Evolutionary conservation across 106 monocot species (phyloP).

Genomic region (Allium cepa): DNA sequence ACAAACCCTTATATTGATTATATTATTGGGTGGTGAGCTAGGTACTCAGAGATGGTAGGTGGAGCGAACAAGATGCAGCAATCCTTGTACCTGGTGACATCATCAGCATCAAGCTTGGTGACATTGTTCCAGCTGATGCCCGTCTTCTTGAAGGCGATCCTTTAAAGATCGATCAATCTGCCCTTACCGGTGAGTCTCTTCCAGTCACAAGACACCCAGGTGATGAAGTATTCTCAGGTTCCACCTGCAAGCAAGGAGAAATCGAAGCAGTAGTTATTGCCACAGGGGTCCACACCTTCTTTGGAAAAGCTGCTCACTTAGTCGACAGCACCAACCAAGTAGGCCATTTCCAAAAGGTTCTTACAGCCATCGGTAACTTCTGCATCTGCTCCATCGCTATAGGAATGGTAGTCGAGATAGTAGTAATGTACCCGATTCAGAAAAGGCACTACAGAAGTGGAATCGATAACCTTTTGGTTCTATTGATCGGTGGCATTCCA

Average conservation of each 20-base stretch:
- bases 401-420: conserved; percentile 53
- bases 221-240: conserved; percentile 68
- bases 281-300: conserved; percentile 76
- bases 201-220: conserved; percentile 58
- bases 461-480: conserved; percentile 68
- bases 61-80: conserved; percentile 43
- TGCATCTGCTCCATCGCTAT: conserved; percentile 70
- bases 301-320: conserved; percentile 69
- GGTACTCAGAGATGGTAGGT: conserved; percentile 50
- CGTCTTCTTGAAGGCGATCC: conserved; percentile 59
- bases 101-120: conserved; percentile 56
- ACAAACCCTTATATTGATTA: no score
- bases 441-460: conserved; percentile 51
- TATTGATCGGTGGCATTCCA: conserved; percentile 78
- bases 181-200: conserved; percentile 62
- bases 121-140: conserved; percentile 58
- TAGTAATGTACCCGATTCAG: conserved; percentile 70
- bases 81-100: conserved; percentile 58
- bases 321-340: conserved; percentile 74
- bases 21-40: background rate
- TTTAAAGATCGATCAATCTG: conserved; percentile 69
- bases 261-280: conserved; percentile 77
- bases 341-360: conserved; percentile 72
- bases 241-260: conserved; percentile 78
- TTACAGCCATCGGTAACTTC: conserved; percentile 73